A percentile compares a stretch with the other conserved stretches of the same genome.
These are phyloP conservation scores for Nakazawaea holstii DNA, from an alignment of 805 yeast species.

Conservation along the genomic window DNA sequence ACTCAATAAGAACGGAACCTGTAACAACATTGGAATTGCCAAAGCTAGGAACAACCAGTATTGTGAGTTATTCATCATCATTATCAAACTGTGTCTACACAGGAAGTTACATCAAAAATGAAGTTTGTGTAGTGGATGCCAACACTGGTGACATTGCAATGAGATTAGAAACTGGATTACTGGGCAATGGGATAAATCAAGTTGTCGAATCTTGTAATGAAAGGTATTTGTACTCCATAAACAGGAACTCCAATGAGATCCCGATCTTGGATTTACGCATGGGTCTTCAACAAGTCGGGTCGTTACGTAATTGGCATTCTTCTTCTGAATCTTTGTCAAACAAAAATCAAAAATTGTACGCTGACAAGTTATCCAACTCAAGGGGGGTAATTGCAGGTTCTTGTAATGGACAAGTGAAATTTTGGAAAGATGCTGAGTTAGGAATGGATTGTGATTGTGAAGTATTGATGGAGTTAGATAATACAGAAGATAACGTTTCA, in stretches of 20 bases:
- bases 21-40: slow-evolving; percentile 5
- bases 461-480: slow-evolving; percentile 11
- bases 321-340: neutral
- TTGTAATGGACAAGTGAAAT: slow-evolving; percentile 12
- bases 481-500: slow-evolving; percentile 13
- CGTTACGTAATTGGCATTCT: slow-evolving; percentile 8
- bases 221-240: slow-evolving; percentile 26
- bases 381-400: slow-evolving; percentile 26
- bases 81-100: neutral
- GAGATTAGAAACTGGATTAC: neutral
- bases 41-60: slow-evolving; percentile 18
- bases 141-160: slow-evolving; percentile 11
- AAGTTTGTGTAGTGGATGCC: slow-evolving; percentile 20
- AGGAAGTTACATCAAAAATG: slow-evolving; percentile 13
- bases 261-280: slow-evolving; percentile 30
- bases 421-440: slow-evolving; percentile 11
- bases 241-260: slow-evolving; percentile 24
- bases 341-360: slow-evolving; percentile 20
- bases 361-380: slow-evolving; percentile 15
- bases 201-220: slow-evolving; percentile 30
- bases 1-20: slow-evolving; percentile 22
- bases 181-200: slow-evolving; percentile 29
- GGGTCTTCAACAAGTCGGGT: slow-evolving; percentile 15
- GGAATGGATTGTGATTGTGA: slow-evolving; percentile 11
- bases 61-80: slow-evolving; percentile 11